These are phyloP conservation scores for Dioscorea dumetorum DNA, from an alignment of 106 monocot species.

Conservation along the genomic window DNA sequence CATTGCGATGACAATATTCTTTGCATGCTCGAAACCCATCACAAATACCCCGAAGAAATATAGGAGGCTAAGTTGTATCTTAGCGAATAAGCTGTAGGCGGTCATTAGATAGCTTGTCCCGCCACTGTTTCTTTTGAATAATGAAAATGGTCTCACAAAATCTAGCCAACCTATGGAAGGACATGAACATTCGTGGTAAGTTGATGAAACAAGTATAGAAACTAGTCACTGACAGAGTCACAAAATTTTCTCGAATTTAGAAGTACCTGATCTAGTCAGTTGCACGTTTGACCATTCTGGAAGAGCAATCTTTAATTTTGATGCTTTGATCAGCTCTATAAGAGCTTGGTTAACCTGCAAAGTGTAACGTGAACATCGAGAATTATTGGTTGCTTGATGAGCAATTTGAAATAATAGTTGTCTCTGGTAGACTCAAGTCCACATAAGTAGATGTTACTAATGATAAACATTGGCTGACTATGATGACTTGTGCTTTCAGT, in stretches of 20 bases:
- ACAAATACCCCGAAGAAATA: slow-evolving; percentile 67
- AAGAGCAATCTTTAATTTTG: slow-evolving; percentile 38
- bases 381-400: too few species aligned
- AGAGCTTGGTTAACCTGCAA: slow-evolving; percentile 74
- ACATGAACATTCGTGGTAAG: too few species aligned
- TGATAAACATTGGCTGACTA: too few species aligned
- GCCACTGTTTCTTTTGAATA: slow-evolving; percentile 14
- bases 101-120: slow-evolving; percentile 22
- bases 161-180: not conserved
- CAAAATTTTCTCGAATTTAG: not conserved
- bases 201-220: too few species aligned
- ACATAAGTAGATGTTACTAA: too few species aligned
- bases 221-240: not conserved
- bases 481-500: too few species aligned
- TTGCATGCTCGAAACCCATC: slow-evolving; percentile 62
- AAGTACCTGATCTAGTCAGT: slow-evolving; percentile 37
- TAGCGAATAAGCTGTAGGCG: slow-evolving; percentile 40
- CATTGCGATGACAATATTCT: slow-evolving; percentile 21
- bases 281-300: slow-evolving; percentile 52
- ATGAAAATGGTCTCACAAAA: slow-evolving; percentile 12
- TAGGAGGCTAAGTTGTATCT: slow-evolving; percentile 69
- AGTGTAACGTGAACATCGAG: not conserved
- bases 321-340: slow-evolving; percentile 65
- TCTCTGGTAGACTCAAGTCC: too few species aligned
- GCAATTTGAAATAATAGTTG: too few species aligned